A percentile compares a stretch with the other conserved stretches of the same genome.
Evolutionary conservation across 768 basidiomycete species (phyloP).

Genomic region (Mycena rebaudengoi): DNA sequence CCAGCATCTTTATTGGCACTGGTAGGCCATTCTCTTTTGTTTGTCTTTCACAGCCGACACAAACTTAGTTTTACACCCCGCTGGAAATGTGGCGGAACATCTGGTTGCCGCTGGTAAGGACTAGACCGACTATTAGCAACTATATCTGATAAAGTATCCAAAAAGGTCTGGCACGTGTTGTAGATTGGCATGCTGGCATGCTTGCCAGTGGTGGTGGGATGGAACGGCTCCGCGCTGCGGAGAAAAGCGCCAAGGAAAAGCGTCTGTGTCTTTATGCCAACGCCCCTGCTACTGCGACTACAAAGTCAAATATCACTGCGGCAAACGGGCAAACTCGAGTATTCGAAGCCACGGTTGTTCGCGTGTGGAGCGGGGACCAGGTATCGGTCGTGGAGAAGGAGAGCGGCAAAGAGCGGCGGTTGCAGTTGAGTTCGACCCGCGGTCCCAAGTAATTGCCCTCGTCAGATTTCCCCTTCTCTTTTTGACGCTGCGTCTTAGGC

Average conservation of each 20-base stretch:
- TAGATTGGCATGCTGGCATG: conserved; percentile 99
- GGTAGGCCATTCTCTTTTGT: conserved; percentile 50
- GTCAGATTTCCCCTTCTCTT: neutral
- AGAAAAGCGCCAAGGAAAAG: conserved; percentile 82
- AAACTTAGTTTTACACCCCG: conserved; percentile 88
- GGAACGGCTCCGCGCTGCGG: conserved; percentile 87
- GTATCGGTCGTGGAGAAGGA: conserved; percentile 83
- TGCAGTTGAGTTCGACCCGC: conserved; percentile 90
- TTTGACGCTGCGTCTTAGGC: conserved; percentile 51
- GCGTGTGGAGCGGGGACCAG: conserved; percentile 94
- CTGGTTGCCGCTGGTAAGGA: conserved; percentile 85
- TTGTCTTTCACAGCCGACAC: no score
- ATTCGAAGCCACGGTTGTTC: conserved; percentile 86
- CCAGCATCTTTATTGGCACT: conserved; percentile 90
- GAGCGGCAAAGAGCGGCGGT: conserved; percentile 75
- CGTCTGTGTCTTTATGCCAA: conserved; percentile 75
- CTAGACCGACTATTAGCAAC: no score
- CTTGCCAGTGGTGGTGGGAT: conserved; percentile 85
- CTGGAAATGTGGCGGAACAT: conserved; percentile 93
- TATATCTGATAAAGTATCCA: no score
- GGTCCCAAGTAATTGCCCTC: conserved; percentile 72
- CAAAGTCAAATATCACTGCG: conserved; percentile 57
- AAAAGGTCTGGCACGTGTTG: conserved; percentile 87
- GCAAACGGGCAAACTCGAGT: conserved; percentile 53
- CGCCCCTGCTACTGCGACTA: conserved; percentile 45